These are phyloP conservation scores for Hippophae tibetana DNA, from an alignment of 306 rosid genomes.

Conservation along the genomic window DNA sequence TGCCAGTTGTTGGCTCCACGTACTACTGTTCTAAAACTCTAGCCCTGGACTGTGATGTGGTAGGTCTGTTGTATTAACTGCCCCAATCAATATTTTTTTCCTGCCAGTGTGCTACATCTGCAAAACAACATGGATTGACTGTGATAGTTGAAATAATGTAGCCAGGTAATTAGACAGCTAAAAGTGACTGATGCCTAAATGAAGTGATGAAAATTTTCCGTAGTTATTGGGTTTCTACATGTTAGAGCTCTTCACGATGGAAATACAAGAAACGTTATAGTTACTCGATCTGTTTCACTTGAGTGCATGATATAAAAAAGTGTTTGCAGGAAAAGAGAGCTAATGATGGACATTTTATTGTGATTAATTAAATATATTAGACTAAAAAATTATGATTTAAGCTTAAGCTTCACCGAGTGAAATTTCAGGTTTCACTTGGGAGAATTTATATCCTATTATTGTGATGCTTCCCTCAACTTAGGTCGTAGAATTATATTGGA, in stretches of 20 bases:
- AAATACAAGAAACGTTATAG: too few relatives aligned
- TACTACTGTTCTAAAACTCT: conserved; percentile 13
- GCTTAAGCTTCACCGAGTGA: neutral
- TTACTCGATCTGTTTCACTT: too few relatives aligned
- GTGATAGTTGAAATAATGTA: conserved; percentile 13
- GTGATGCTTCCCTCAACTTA: neutral
- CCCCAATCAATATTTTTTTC: conserved; percentile 15
- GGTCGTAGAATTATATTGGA: too few relatives aligned
- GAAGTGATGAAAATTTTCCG: conserved; percentile 1
- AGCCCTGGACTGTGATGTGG: conserved; percentile 14
- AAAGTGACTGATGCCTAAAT: conserved; percentile 1
- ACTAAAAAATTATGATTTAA: neutral
- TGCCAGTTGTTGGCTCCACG: conserved; percentile 43
- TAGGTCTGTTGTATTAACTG: conserved; percentile 27
- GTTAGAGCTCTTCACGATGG: neutral
- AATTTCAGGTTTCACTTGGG: neutral
- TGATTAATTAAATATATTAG: neutral
- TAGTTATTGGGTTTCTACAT: neutral
- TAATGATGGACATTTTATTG: neutral
- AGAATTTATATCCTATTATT: neutral
- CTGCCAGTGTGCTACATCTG: conserved; percentile 22
- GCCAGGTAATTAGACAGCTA: conserved; percentile 15
- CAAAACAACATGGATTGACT: conserved; percentile 9
- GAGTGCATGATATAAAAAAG: too few relatives aligned
- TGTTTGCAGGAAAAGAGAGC: neutral